A percentile compares a stretch with the other conserved stretches of the same genome.
These are phyloP conservation scores for Calonectria montana DNA, from an alignment of 2,329 filamentous ascomycete species.

Conservation along the genomic window DNA sequence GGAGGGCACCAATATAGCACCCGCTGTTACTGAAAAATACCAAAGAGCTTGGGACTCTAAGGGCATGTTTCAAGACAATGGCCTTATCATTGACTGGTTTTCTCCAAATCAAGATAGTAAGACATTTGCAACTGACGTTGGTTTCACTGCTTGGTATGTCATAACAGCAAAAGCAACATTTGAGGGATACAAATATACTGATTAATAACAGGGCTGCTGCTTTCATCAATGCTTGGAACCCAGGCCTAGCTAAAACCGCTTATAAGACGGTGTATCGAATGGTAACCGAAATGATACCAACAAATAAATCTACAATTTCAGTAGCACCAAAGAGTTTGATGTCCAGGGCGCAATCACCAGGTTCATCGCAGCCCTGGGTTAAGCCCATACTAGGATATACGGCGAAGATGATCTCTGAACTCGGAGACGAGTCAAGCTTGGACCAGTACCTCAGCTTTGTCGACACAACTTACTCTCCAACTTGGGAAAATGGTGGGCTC, in stretches of 20 bases:
- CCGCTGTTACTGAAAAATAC: neutral
- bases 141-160: neutral
- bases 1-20: neutral
- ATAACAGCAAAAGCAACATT: neutral
- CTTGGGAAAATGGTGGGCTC: neutral
- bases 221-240: neutral
- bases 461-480: neutral
- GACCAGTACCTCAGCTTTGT: neutral
- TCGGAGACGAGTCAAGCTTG: neutral
- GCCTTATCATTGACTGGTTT: neutral
- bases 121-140: neutral
- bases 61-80: neutral
- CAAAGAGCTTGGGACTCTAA: neutral
- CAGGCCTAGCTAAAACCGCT: neutral
- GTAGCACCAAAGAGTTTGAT: neutral
- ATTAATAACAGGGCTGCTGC: neutral
- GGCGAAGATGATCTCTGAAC: neutral
- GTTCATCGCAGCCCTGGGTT: neutral
- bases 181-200: neutral
- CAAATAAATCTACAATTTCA: neutral
- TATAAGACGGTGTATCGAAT: neutral
- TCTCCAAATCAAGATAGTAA: neutral
- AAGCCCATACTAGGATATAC: neutral
- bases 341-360: neutral
- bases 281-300: neutral